phyloP scores from a whole-genome alignment of 2,329 filamentous ascomycete genomes.

The Aspergillus pseudoterreus region DNA sequence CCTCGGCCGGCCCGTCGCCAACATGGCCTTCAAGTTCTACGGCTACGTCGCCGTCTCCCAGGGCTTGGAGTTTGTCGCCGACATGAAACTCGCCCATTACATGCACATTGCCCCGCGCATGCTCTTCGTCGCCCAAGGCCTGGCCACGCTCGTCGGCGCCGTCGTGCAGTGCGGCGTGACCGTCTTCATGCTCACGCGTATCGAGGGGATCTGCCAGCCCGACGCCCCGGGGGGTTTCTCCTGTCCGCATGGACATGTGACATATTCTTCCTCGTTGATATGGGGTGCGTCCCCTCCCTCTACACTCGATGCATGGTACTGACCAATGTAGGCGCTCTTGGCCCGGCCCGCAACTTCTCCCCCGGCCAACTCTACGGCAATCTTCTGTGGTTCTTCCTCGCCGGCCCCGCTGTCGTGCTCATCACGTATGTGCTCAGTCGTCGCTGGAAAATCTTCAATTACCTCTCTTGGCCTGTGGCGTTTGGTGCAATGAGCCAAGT shows the following conservation, averaged over 20 bases:
- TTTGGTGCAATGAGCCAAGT: slow-evolving; percentile 63
- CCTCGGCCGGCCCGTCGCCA: slow-evolving; percentile 45
- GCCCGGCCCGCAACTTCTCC: slow-evolving; percentile 65
- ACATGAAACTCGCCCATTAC: slow-evolving; percentile 60
- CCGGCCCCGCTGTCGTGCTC: slow-evolving; percentile 61
- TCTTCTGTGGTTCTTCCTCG: slow-evolving; percentile 68
- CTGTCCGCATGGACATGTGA: slow-evolving; percentile 55
- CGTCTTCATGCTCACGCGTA: slow-evolving; percentile 47
- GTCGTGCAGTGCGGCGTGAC: slow-evolving; percentile 50
- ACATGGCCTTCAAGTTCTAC: slow-evolving; percentile 68
- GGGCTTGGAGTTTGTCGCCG: slow-evolving; percentile 60
- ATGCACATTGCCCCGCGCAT: slow-evolving; percentile 46
- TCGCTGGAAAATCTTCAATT: slow-evolving; percentile 58
- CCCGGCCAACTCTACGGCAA: slow-evolving; percentile 59
- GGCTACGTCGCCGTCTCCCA: slow-evolving; percentile 65
- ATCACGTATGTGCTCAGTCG: slow-evolving; percentile 59
- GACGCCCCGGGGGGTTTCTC: slow-evolving; percentile 58
- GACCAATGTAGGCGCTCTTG: slow-evolving; percentile 50
- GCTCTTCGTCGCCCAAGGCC: slow-evolving; percentile 50
- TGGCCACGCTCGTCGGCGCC: slow-evolving; percentile 48
- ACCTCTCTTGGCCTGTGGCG: slow-evolving; percentile 65
- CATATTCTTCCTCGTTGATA: slow-evolving; percentile 67
- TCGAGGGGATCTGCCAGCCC: slow-evolving; percentile 49
- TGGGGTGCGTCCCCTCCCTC: slow-evolving; percentile 50
- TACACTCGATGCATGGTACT: background rate